Evolutionary conservation across 176 grass and related monocot species (phyloP).

Genomic region (Dactylis glomerata): DNA sequence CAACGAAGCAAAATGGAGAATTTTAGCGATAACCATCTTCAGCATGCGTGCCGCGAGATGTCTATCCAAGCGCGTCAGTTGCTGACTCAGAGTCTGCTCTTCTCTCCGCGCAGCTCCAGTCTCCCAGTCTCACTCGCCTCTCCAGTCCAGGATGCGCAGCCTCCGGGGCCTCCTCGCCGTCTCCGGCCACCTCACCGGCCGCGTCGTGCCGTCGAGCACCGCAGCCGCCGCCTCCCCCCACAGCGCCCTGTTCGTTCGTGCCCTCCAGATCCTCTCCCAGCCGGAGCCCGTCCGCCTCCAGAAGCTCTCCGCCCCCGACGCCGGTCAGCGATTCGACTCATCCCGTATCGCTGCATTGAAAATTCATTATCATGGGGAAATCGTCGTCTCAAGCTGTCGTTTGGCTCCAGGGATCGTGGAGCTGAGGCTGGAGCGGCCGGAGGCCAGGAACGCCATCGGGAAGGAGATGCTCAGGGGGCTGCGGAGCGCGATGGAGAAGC

Average conservation of each 20-base stretch:
- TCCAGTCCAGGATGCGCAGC: constrained; percentile 22
- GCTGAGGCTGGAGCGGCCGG: constrained; percentile 68
- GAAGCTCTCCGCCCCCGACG: constrained; percentile 63
- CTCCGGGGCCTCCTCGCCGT: constrained; percentile 37
- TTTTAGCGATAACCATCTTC: not conserved
- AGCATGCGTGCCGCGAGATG: not conserved
- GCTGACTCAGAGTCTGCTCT: not conserved
- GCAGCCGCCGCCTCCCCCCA: not conserved
- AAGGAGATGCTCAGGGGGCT: constrained; percentile 85
- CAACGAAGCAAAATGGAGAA: too few relatives aligned
- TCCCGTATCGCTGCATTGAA: not conserved
- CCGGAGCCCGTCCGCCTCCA: constrained; percentile 50
- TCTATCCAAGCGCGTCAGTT: not conserved
- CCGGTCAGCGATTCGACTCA: constrained; percentile 35
- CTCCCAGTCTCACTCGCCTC: constrained; percentile 7
- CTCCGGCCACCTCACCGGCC: constrained; percentile 28
- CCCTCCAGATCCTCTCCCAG: constrained; percentile 53
- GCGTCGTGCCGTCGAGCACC: not conserved
- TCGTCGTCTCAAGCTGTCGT: not conserved
- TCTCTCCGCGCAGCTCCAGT: constrained; percentile 16
- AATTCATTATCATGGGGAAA: not conserved
- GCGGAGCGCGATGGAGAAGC: constrained; percentile 48
- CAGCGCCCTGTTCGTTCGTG: constrained; percentile 35
- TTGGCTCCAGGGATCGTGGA: constrained; percentile 65
- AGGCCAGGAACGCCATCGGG: constrained; percentile 88